Evolutionary conservation across 257 asterid genomes (phyloP).

Genomic region (Primulina tabacum): DNA sequence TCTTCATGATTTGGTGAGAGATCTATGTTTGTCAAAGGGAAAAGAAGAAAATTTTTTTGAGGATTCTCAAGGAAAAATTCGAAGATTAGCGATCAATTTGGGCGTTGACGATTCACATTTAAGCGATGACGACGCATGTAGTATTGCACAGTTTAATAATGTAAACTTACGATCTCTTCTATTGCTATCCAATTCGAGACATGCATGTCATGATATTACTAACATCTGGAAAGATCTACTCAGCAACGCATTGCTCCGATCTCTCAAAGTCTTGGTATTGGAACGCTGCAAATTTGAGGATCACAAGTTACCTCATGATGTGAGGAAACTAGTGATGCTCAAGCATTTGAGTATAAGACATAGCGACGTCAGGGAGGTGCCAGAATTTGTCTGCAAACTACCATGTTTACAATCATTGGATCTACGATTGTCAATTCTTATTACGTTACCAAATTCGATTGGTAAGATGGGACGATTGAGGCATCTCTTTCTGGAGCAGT

Average conservation of each 20-base stretch:
- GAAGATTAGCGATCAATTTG: conserved; percentile 6
- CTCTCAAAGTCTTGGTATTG: conserved; percentile 3
- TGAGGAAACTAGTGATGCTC: conserved; percentile 12
- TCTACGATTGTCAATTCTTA: accelerated
- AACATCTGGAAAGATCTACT: not conserved
- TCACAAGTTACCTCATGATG: not conserved
- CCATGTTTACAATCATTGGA: conserved; percentile 11
- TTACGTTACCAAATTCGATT: not conserved
- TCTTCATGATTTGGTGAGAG: conserved; percentile 30
- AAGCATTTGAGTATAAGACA: conserved; percentile 3
- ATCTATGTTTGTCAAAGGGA: conserved; percentile 24
- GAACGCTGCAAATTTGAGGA: not conserved
- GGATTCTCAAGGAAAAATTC: not conserved
- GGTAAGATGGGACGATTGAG: conserved; percentile 19
- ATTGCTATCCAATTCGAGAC: too few species aligned
- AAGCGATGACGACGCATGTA: too few species aligned
- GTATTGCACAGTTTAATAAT: not conserved
- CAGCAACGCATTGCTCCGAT: not conserved
- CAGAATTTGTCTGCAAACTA: conserved; percentile 2
- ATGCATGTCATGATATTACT: not conserved
- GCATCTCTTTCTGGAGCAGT: conserved; percentile 5
- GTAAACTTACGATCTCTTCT: not conserved
- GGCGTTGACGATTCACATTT: too few species aligned
- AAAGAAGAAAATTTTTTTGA: conserved; percentile 16
- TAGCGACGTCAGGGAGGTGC: not conserved